Conservation (phyloP, 108 stramenopile species). For the Stephanodiscus minutulus region DNA sequence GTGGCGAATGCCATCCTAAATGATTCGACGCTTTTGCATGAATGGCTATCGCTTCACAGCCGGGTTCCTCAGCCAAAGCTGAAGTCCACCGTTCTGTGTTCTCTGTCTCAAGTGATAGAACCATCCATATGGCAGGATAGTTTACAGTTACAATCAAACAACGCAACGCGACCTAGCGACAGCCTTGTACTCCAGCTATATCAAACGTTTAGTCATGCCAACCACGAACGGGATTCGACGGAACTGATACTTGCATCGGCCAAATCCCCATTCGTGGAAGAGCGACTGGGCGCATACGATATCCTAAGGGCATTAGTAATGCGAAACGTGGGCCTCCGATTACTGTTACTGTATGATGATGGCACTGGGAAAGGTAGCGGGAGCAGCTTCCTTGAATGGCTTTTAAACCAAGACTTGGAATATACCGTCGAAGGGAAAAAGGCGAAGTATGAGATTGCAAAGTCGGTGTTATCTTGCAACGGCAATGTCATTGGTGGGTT, state of each 20-base stretch:
- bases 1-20: slow-evolving; percentile 19
- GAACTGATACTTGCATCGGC: slow-evolving; percentile 38
- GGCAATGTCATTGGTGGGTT: slow-evolving; percentile 27
- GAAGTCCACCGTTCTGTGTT: slow-evolving; percentile 41
- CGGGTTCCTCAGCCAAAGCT: slow-evolving; percentile 44
- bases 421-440: slow-evolving; percentile 30
- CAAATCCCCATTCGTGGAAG: slow-evolving; percentile 49
- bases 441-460: slow-evolving; percentile 43
- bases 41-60: slow-evolving; percentile 40
- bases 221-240: slow-evolving; percentile 30
- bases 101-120: slow-evolving; percentile 42
- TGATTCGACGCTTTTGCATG: slow-evolving; percentile 40
- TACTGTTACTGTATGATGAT: slow-evolving; percentile 24
- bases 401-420: slow-evolving; percentile 35
- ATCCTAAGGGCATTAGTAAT: slow-evolving; percentile 32
- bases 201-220: slow-evolving; percentile 42
- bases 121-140: slow-evolving; percentile 27
- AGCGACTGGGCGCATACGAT: slow-evolving; percentile 42
- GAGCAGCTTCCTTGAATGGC: slow-evolving; percentile 31
- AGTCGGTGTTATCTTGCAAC: slow-evolving; percentile 29
- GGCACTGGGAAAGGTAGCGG: slow-evolving; percentile 5
- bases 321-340: slow-evolving; percentile 20
- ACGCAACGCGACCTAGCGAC: slow-evolving; percentile 24
- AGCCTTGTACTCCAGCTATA: slow-evolving; percentile 33
- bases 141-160: neutral